Conservation (phyloP, 768 basidiomycete species). For the Russula vinacea region DNA sequence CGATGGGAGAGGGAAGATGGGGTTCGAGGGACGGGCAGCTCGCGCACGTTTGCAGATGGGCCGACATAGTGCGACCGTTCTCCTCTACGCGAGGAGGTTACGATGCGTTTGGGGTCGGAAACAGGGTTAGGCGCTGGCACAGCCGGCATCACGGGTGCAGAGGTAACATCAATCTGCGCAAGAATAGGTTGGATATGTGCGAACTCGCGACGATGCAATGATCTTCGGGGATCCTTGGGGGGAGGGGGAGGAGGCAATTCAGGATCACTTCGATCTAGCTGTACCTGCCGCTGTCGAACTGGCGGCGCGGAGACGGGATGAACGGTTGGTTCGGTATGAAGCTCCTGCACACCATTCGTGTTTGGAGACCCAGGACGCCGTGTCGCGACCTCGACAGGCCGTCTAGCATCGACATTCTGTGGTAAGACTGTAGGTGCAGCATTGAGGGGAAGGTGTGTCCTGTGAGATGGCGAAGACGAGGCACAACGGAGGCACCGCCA, state of each 20-base stretch:
- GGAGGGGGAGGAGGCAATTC: slow-evolving; percentile 3
- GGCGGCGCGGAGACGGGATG: neutral
- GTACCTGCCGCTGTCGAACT: neutral
- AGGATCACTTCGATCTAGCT: neutral
- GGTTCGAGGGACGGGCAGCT: neutral
- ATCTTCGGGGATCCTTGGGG: neutral
- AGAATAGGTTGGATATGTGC: neutral
- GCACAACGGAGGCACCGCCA: slow-evolving; percentile 5
- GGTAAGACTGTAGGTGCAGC: slow-evolving; percentile 16
- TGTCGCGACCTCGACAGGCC: slow-evolving; percentile 14
- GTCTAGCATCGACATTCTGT: slow-evolving; percentile 10
- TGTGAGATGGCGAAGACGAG: slow-evolving; percentile 17
- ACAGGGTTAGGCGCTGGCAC: neutral
- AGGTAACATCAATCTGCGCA: neutral
- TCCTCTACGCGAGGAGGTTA: neutral
- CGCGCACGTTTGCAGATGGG: neutral
- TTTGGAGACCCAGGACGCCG: neutral
- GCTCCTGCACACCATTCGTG: neutral
- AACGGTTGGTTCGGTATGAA: slow-evolving; percentile 1
- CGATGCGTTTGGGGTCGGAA: neutral
- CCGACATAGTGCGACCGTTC: neutral
- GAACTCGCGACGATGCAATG: slow-evolving; percentile 15
- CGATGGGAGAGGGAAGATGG: neutral
- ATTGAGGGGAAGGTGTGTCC: slow-evolving; percentile 20
- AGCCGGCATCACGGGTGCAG: neutral